Conservation (phyloP, 345 rosid species). For the Aquilaria yunnanensis region DNA sequence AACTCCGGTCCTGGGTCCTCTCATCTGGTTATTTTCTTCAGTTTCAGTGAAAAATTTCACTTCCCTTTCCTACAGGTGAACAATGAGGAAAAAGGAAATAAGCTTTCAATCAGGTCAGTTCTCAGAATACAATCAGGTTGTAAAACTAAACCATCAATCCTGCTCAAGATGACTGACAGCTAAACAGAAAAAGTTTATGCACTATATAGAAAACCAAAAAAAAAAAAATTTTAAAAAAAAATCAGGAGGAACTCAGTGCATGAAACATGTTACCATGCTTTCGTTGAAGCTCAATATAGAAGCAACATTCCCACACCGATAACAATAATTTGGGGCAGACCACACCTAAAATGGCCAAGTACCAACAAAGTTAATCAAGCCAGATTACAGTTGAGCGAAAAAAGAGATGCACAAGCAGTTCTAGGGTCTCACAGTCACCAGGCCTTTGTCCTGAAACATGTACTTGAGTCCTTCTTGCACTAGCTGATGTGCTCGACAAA, state of each 20-base stretch:
- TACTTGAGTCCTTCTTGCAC: constrained; percentile 99
- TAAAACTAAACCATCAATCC: constrained; percentile 6
- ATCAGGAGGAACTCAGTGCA: not conserved
- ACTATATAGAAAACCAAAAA: not conserved
- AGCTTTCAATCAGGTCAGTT: not conserved
- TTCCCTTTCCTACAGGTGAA: constrained; percentile 71
- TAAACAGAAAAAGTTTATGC: not conserved
- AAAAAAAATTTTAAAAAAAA: not conserved
- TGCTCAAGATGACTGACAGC: not conserved
- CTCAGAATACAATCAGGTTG: not conserved
- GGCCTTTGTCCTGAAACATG: constrained; percentile 99
- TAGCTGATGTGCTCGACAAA: constrained; percentile 98
- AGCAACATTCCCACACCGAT: constrained; percentile 99
- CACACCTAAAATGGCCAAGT: constrained; percentile 60
- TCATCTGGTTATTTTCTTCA: constrained; percentile 99
- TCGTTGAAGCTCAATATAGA: constrained; percentile 98
- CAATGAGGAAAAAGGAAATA: not conserved
- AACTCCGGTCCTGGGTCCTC: constrained; percentile 98
- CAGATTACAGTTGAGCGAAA: constrained; percentile 5
- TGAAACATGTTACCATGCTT: constrained; percentile 62
- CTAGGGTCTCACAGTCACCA: constrained; percentile 68
- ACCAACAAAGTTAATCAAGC: constrained; percentile 17
- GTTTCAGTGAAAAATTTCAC: constrained; percentile 98
- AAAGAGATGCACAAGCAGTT: constrained; percentile 1
- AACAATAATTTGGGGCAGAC: constrained; percentile 99